Base-by-base conservation (phyloP, 1,139 yeast species). In the Lodderomyces margitis region DNA sequence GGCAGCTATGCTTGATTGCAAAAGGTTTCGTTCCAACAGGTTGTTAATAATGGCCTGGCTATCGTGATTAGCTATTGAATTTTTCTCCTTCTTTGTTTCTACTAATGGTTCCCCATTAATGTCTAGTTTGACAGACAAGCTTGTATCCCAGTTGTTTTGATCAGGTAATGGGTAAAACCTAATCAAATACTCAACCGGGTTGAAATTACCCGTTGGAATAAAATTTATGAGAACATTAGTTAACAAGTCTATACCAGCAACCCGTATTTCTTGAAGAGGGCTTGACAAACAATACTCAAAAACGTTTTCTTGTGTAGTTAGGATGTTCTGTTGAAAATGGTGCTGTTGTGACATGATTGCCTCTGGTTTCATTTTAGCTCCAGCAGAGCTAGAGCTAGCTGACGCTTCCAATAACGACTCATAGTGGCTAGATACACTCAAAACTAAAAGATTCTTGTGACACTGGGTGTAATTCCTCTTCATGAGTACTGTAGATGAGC, bases 321-420 rank as follows among this genome's bases (percentile, higher is more conserved):
- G 55, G 15, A 72, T 46, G 30, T 51, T 48, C 10, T 46, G 40
- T 52, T 72, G 78, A 46, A 58, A 70, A 43, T 57, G 68, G 46
- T 69, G 62, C 45, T 72, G 77, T 38, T 62, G 72, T 8, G 58
- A 41, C 75, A 71, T 70, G 24, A 72, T 59, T 0, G 67, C 51
- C 39, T 72, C 77, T 0, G 78, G 76, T 41, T 70, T 70, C 59
- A 68, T 47, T 48, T 70, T 70, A 4, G 74, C 64, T 3, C 72
- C 69, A 1, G 69, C 59, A 0, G 70, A 58, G 7, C 64, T 50
- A 5, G 71, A 59, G 0, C 74, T 61, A 2, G 75, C 62, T 3
- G 74, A 68, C 10, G 58, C 48, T 1, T 69, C 62, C 40, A 70
- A 53, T 31, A 71, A 55, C 35, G 55, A 55, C 48, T 70, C 76